phyloP scores from a whole-genome alignment of 345 rosid species.

The Diplotaxis tenuifolia region DNA sequence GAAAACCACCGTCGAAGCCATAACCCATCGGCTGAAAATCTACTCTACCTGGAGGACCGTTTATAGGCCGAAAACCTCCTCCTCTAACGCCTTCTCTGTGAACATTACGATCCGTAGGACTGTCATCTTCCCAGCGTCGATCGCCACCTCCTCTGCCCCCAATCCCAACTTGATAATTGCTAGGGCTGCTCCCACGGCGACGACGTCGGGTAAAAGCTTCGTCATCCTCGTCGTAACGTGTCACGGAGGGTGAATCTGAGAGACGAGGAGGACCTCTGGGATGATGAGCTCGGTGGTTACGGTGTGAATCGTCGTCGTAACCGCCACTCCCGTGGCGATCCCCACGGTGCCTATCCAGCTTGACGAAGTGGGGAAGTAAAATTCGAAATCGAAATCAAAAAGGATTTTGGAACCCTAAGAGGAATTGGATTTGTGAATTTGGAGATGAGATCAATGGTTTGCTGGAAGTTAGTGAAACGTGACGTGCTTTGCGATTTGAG shows the following conservation, averaged over 20 bases:
- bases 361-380: slow-evolving; percentile 14
- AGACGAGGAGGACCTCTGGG: slow-evolving; percentile 51
- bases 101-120: slow-evolving; percentile 49
- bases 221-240: slow-evolving; percentile 38
- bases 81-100: slow-evolving; percentile 37
- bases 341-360: slow-evolving; percentile 79
- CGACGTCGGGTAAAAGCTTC: slow-evolving; percentile 38
- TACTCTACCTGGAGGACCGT: slow-evolving; percentile 11
- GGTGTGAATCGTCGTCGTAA: slow-evolving; percentile 48
- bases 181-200: slow-evolving; percentile 69
- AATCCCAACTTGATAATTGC: slow-evolving; percentile 43
- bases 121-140: slow-evolving; percentile 52
- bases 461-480: not conserved
- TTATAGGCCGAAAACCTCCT: slow-evolving; percentile 37
- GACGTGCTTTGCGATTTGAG: slow-evolving; percentile 1
- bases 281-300: slow-evolving; percentile 34
- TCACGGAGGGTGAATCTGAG: slow-evolving; percentile 44
- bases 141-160: slow-evolving; percentile 40
- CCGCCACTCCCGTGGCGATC: slow-evolving; percentile 54
- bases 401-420: slow-evolving; percentile 41
- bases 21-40: slow-evolving; percentile 9
- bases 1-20: slow-evolving; percentile 20
- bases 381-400: too few relatives aligned
- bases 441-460: slow-evolving; percentile 5
- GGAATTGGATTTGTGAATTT: slow-evolving; percentile 7